phyloP scores from a whole-genome alignment of 306 rosid genomes.

The Datisca glomerata region DNA sequence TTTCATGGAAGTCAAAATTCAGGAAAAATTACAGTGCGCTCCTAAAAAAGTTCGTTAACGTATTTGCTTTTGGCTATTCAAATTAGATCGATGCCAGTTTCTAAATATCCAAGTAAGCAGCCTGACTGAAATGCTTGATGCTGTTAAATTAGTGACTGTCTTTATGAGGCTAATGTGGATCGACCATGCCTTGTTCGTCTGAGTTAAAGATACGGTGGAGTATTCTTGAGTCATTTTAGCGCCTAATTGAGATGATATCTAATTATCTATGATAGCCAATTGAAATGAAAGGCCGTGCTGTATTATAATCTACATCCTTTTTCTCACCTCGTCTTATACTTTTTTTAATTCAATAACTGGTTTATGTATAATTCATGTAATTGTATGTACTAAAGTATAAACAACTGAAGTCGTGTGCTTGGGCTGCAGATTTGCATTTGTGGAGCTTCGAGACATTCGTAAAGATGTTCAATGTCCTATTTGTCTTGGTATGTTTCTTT shows the following conservation, averaged over 20 bases:
- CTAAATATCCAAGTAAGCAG: not conserved
- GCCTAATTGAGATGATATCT: not conserved
- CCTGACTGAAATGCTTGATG: not conserved
- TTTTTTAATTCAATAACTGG: not conserved
- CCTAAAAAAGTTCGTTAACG: constrained; percentile 5
- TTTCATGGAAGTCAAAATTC: not conserved
- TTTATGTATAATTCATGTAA: not conserved
- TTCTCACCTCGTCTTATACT: not conserved
- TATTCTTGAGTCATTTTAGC: not conserved
- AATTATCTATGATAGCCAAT: not conserved
- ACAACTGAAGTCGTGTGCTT: constrained; percentile 10
- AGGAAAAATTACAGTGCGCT: not conserved
- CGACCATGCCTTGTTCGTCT: not conserved
- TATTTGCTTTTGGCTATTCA: not conserved
- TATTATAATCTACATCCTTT: not conserved
- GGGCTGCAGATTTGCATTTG: constrained; percentile 46
- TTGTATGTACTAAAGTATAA: not conserved
- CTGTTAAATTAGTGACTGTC: not conserved
- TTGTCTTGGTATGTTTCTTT: constrained; percentile 68
- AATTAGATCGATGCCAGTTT: not conserved
- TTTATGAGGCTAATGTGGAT: not conserved
- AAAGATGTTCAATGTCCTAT: constrained; percentile 95
- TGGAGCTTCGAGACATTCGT: constrained; percentile 53
- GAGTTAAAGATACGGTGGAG: not conserved
- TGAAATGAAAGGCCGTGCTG: not conserved